Evolutionary conservation across 208 protist species (phyloP).

Genomic region (Trypanosoma brucei): DNA sequence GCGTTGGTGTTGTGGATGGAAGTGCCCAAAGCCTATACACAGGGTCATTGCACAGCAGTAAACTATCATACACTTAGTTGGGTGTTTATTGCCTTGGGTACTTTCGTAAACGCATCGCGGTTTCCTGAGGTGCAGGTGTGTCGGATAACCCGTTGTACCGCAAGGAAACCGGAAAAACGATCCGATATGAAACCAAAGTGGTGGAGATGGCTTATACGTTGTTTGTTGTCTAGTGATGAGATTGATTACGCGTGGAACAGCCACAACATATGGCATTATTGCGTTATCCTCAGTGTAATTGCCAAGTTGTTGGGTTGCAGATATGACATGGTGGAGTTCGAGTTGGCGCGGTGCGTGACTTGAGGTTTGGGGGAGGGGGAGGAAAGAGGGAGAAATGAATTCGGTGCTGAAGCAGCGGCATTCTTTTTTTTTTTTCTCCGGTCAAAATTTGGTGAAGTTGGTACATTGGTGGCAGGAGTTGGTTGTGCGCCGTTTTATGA

Average conservation of each 20-base stretch:
- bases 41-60: slow-evolving; percentile 46
- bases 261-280: slow-evolving; percentile 70
- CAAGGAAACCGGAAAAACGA: neutral
- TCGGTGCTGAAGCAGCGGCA: neutral
- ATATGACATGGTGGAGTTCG: slow-evolving; percentile 67
- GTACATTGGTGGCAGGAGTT: too few relatives aligned
- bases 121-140: slow-evolving; percentile 48
- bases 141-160: slow-evolving; percentile 10
- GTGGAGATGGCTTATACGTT: slow-evolving; percentile 13
- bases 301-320: slow-evolving; percentile 44
- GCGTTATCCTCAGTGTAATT: slow-evolving; percentile 39
- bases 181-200: neutral
- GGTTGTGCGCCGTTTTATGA: too few relatives aligned
- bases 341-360: slow-evolving; percentile 18
- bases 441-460: too few relatives aligned
- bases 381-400: neutral
- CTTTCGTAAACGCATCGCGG: slow-evolving; percentile 31
- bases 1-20: slow-evolving; percentile 37
- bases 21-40: slow-evolving; percentile 31
- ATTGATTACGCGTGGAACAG: slow-evolving; percentile 64
- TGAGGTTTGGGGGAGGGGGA: neutral
- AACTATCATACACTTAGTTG: slow-evolving; percentile 59
- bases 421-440: too few relatives aligned
- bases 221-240: slow-evolving; percentile 35
- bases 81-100: slow-evolving; percentile 42